Evolutionary conservation across 768 basidiomycete species (phyloP).

Genomic region (Suillus fuscotomentosus): DNA sequence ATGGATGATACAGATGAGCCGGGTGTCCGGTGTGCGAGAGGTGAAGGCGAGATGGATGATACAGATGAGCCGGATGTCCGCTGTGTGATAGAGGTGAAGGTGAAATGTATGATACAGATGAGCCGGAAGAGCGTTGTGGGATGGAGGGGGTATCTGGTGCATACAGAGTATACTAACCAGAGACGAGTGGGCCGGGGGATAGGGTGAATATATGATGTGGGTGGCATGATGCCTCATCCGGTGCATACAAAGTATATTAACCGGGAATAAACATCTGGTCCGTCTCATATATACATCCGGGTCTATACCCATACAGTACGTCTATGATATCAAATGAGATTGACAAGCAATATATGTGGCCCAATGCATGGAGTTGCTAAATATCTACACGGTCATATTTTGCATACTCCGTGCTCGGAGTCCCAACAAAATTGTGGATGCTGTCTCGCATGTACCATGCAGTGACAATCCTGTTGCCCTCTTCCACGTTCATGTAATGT

Average conservation of each 20-base stretch:
- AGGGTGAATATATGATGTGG: too few species aligned
- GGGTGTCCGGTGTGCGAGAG: too few species aligned
- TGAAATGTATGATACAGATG: too few species aligned
- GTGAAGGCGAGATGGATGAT: background rate
- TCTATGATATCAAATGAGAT: background rate
- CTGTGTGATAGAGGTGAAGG: too few species aligned
- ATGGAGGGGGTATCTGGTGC: background rate
- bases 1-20: background rate
- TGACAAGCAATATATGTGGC: too few species aligned
- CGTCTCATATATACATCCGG: background rate
- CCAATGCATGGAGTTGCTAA: too few species aligned
- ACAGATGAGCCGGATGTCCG: background rate
- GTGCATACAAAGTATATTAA: too few species aligned
- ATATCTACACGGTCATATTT: background rate
- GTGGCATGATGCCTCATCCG: too few species aligned
- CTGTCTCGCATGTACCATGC: background rate
- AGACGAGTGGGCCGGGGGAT: background rate
- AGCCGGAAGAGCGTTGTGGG: background rate
- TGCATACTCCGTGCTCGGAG: background rate
- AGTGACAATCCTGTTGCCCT: background rate
- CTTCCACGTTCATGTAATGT: background rate
- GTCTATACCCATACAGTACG: background rate
- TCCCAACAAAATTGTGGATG: background rate
- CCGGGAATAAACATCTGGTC: background rate
- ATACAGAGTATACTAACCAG: background rate